Base-by-base conservation (phyloP, 2,329 filamentous ascomycete genomes). In the Exophiala spinifera region DNA sequence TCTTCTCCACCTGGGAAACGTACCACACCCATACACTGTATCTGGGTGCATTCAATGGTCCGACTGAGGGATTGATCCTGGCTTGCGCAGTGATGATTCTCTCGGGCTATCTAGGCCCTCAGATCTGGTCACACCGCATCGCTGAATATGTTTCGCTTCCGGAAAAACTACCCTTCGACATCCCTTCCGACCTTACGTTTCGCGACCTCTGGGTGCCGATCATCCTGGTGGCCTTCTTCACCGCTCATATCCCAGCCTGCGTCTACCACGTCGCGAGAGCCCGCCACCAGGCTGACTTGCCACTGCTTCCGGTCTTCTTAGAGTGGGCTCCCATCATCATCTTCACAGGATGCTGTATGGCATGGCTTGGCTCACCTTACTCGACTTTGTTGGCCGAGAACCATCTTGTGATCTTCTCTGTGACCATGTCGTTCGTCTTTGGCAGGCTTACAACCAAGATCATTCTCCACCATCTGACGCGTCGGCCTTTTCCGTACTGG, bases 1-100 rank as follows among this genome's bases (percentile, higher is more conserved):
- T 96, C 79, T 96, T 99, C 75, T 96, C 92, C 2, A 99, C 94
- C 1, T 99, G 94, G 94, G 94, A 99, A 75, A 99, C 94, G 1
- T 99, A 96, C 71, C 94, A 99, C 74, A 96, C 94, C 4, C 94
- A 99, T 71, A 97, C 94, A 0, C 78, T 99, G 4, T 99, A 96
- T 72, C 84, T 99, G 11, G 94, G 94, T 51, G 90, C 92, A 70
- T 88, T 99, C 81, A 99, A 99, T 70, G 94, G 94, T 1, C 94
- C 94, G 1, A 99, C 94, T 66, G 94, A 99, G 76, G 94, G 94
- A 17, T 78, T 99, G 31, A 85, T 97, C 49, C 86, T 99, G 60
- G 94, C 91, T 21, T 91, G 89, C 67, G 73, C 76, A 48, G 82
- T 96, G 67, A 97, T 97, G 89, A 79, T 88, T 52, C 75, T 89